A percentile compares a stretch with the other conserved stretches of the same genome.
Conservation (phyloP, 345 rosid genomes). For the Camelina neglecta region DNA sequence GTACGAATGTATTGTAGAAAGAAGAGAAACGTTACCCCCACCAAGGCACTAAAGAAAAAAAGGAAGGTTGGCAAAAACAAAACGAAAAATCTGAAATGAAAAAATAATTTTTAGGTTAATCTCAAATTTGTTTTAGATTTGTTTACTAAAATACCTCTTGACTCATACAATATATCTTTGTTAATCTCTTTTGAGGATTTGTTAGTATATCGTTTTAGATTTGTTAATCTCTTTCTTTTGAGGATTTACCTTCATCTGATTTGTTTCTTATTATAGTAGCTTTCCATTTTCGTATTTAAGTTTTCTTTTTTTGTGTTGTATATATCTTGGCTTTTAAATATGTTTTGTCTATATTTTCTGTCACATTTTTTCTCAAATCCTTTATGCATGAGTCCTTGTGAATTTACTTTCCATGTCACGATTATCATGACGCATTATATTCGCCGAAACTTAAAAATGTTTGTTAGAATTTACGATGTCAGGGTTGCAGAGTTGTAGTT, state of each 20-base stretch:
- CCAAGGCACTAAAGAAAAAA: neutral
- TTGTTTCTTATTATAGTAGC: neutral
- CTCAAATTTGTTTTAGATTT: too few relatives aligned
- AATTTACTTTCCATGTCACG: too few relatives aligned
- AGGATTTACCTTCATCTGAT: neutral
- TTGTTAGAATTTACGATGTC: too few relatives aligned
- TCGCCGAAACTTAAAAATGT: too few relatives aligned
- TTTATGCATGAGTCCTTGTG: neutral
- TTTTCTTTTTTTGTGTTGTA: neutral
- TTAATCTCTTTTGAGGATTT: too few relatives aligned
- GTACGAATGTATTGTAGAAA: neutral
- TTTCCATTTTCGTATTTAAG: neutral
- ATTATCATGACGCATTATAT: too few relatives aligned
- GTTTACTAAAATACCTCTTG: neutral
- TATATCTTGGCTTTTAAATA: neutral
- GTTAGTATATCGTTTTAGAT: too few relatives aligned
- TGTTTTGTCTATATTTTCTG: neutral
- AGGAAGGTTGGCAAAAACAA: neutral
- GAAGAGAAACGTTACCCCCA: neutral
- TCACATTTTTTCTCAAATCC: neutral
- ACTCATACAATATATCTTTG: neutral
- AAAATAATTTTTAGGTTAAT: too few relatives aligned
- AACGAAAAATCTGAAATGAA: neutral
- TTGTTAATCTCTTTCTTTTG: neutral
- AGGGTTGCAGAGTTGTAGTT: too few relatives aligned